Evolutionary conservation across 1,284 basidiomycete species (phyloP), one percentile per base, ranked within the genome.

Genomic region (Thecaphora frezii): DNA sequence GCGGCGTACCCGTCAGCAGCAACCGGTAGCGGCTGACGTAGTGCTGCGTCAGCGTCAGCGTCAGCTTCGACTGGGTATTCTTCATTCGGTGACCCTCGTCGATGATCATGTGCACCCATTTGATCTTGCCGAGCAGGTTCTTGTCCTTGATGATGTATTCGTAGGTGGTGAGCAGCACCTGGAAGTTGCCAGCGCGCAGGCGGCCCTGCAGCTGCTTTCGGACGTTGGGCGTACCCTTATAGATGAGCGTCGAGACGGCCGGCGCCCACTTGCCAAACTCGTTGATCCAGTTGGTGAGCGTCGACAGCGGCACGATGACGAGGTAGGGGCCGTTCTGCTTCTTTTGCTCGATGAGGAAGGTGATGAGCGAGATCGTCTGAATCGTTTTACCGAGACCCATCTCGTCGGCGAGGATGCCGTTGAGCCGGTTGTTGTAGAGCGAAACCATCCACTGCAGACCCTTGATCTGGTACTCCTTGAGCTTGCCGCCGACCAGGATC

Each of bases 1-100:
- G 85, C 25, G 96, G 96, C 3, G 96, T 98, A 80, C 96, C 96
- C 12, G 94, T 98, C 48, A 99, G 85, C 76, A 99, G 93, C 59
- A 98, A 87, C 48, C 96, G 90, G 81, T 92, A 94, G 48, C 90
- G 88, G 30, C 91, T 92, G 73, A 89, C 87, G 80, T 98, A 98
- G 81, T 89, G 90, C 57, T 90, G 90, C 21, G 91, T 93, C 33
- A 99, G 85, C 0, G 94, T 98, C 79, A 93, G 88, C 2, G 88
- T 86, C 26, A 98, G 86, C 83, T 97, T 97, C 76, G 88, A 90
- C 81, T 97, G 91, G 1, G 94, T 93, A 80, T 98, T 98, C 84
- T 99, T 98, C 92, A 98, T 94, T 77, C 96, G 89, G 81, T 98
- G 96, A 77, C 96, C 96, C 84, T 79, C 78, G 62, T 79, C 77